phyloP scores from a whole-genome alignment of 441 rosid genomes.

The Manihot esculenta region DNA sequence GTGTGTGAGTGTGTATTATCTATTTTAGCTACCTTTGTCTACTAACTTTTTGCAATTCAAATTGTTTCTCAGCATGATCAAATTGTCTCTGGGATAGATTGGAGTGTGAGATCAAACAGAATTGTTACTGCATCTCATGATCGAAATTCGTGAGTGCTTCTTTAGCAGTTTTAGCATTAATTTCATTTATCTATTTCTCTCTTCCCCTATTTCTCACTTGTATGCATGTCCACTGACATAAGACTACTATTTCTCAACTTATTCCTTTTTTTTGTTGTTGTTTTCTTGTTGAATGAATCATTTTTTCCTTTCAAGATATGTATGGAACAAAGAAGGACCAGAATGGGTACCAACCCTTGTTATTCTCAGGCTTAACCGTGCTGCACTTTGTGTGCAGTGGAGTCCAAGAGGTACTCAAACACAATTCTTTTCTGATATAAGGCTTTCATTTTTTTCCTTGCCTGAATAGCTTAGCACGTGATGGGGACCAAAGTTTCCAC shows the following conservation, averaged over 20 bases:
- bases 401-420: conserved; percentile 73
- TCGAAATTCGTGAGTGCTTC: conserved; percentile 84
- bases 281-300: conserved; percentile 18
- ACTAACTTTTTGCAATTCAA: neutral
- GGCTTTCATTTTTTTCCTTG: conserved; percentile 15
- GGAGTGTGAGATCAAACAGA: conserved; percentile 87
- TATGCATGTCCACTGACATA: too few relatives aligned
- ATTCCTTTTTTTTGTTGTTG: neutral
- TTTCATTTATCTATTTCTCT: neutral
- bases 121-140: conserved; percentile 93
- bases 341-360: conserved; percentile 98
- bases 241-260: neutral
- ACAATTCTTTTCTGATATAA: neutral
- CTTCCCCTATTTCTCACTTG: neutral
- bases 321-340: conserved; percentile 84
- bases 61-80: conserved; percentile 80
- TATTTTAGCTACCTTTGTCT: neutral
- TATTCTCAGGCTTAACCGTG: conserved; percentile 94
- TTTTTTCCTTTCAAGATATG: conserved; percentile 55
- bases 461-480: neutral
- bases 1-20: neutral
- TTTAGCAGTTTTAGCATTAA: neutral
- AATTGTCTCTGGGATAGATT: conserved; percentile 91
- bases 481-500: neutral
- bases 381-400: conserved; percentile 97